Base-by-base conservation (phyloP, 768 basidiomycete genomes). In the Rhodotorula paludigena region DNA sequence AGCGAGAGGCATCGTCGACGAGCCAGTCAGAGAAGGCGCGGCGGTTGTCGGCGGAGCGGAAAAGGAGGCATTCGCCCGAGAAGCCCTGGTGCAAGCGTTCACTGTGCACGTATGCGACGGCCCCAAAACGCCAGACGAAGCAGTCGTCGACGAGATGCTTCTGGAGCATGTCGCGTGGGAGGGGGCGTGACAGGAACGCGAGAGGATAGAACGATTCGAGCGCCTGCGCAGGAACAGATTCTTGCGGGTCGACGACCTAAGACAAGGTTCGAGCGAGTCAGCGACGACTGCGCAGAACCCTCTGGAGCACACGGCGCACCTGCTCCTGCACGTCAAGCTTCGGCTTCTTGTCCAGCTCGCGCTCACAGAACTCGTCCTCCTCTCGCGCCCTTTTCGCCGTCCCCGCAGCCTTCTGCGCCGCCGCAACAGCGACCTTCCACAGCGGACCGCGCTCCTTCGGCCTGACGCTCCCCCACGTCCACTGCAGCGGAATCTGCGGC, bases 381-480 rank as follows among this genome's bases (percentile, higher is more conserved):
- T 39, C 32, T 2, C 35, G 21, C 10, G 23, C 33, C 1, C 44
- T 11, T 7, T 20, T 5, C n/a, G 5, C 45, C 21, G n/a, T 47
- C 45, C 9, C 25, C 45, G n/a, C 45, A 25, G 25, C 11, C 25
- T 11, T 6, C 45, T 47, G 25, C 8, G 25, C 7, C 49, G 5
- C 49, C 32, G 11, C 36, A 14, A n/a, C 6, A 4, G 5, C 30
- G 2, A 1, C 11, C 41, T 28, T 25, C 58, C 58, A 49, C 35
- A 60, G 5, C 28, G 15, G 36, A 35, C 1, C 35, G 16, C 58
- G 15, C 47, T 49, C 58, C 1, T 49, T n/a, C 36, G 48, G 47
- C 35, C 58, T 16, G 11, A 60, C 58, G 30, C 49, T 48, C 7
- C 58, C 58, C 58, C 58, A 60, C 28, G 28, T n/a, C 58, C 58